These are phyloP conservation scores for Globisporangium sylvaticum DNA, from an alignment of 352 stramenopile species.

Conservation along the genomic window DNA sequence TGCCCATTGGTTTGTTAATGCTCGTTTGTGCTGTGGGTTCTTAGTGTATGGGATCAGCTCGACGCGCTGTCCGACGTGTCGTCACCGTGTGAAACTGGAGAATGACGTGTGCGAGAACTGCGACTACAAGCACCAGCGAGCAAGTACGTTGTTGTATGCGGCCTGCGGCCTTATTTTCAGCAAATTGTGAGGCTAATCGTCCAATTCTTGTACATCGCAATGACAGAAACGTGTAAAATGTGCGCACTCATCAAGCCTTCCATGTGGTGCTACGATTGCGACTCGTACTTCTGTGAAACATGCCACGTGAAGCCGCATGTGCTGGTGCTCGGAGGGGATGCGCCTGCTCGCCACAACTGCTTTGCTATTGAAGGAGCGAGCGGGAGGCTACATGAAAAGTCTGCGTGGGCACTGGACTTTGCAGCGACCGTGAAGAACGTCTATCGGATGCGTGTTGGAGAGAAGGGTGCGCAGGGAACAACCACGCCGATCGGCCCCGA, in stretches of 20 bases:
- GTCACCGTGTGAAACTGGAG: conserved; percentile 29
- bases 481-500: not conserved
- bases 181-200: not conserved
- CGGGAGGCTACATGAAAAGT: conserved; percentile 40
- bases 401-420: conserved; percentile 40
- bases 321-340: conserved; percentile 30
- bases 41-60: conserved; percentile 64
- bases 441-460: conserved; percentile 27
- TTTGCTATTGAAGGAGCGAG: conserved; percentile 55
- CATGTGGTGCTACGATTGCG: conserved; percentile 69
- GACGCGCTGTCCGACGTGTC: conserved; percentile 43
- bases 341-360: conserved; percentile 34
- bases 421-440: conserved; percentile 22
- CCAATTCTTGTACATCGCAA: not conserved
- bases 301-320: conserved; percentile 58
- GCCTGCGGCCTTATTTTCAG: not conserved
- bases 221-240: conserved; percentile 36
- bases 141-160: conserved; percentile 25
- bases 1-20: not conserved
- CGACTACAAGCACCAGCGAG: conserved; percentile 28
- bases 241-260: conserved; percentile 32
- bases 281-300: conserved; percentile 53
- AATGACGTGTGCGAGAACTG: conserved; percentile 39
- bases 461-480: conserved; percentile 18
- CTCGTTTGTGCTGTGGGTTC: not conserved